Base-by-base conservation (phyloP, 768 basidiomycete species). In the Boletus eberwhitei region DNA sequence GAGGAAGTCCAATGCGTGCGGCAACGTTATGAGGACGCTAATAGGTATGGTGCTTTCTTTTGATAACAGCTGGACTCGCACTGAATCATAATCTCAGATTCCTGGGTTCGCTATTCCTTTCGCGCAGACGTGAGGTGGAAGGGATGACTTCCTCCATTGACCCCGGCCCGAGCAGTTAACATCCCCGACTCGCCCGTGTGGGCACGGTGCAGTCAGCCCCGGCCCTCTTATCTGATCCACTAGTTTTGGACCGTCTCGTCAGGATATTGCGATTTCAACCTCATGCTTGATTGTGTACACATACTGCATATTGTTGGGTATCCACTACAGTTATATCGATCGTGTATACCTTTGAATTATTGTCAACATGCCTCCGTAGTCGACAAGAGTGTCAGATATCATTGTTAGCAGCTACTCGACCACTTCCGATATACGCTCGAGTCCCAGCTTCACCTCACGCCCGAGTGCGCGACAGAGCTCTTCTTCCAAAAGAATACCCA, bases 21-120 rank as follows among this genome's bases (percentile, higher is more conserved):
- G 42, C 77, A 84, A 54, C 79, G 76, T 14, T 90, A 90, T 53
- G 85, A 84, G 64, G 77, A 79, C 50, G 74, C 75, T 0, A 90
- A 90, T 66, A 85, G 74, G 88, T 86, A 41, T n/a, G 61, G 54
- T n/a, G 22, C 47, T 36, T 32, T 38, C 21, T 40, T 47, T 34
- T 56, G 36, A 22, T 16, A 19, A 44, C 34, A 36, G 8, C 48
- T 24, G 52, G 14, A 21, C 14, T 26, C 35, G 22, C 44, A 31
- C 54, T 60, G 24, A 64, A 41, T 41, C 22, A 50, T 48, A 46
- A 45, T 48, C 36, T 38, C 59, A 90, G 89, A 65, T 63, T 84
- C 11, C 67, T 91, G 38, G 82, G 87, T 35, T 82, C 80, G 1
- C 67, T 87, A 40, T 83, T 90, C 61, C 77, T 89, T 46, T 84